Base-by-base conservation (phyloP, 345 rosid genomes). In the Populus simonii region DNA sequence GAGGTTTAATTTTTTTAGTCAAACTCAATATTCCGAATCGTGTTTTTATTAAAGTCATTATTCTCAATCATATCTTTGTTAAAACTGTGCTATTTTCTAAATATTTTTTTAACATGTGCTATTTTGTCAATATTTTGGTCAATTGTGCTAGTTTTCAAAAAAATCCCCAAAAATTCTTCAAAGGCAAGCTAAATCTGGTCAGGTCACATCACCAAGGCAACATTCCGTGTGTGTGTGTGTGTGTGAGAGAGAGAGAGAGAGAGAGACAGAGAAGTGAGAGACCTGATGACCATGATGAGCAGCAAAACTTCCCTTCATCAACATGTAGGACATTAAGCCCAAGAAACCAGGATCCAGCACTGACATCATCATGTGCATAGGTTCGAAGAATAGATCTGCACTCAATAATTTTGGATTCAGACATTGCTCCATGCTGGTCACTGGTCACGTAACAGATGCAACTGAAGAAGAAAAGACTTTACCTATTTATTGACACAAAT, bases 261-360 rank as follows among this genome's bases (percentile, higher is more conserved):
- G 33, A 39, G 33, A 11, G 70, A 73, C 41, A 74, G 39, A 92
- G 18, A 29, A 39, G 41, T 6, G 63, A 73, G 65, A 65, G 39
- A 92, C 97, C 97, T 87, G 97, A 85, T 78, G 92, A 86, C 97
- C 97, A 90, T 33, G 97, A 88, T 3, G 93, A 88, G 80, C 97
- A 92, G 78, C 97, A 92, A 72, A 92, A 79, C 85, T 90, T 92
- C 41, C 84, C 88, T 87, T 92, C 97, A 70, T 91, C 86, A 10
- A 91, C 76, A 81, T 92, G 89, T 16, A 74, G 71, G 79, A 82
- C 87, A 41, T 86, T 85, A 67, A 88, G 80, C 35, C 88, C 91
- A 66, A 88, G 89, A 69, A 91, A 92, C 97, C 97, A 92, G 38
- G 97, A 91, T 25, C 97, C 97, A 18, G 86, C 83, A 65, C 90